Base-by-base conservation (phyloP, 345 rosid species). In the Heritiera littoralis region DNA sequence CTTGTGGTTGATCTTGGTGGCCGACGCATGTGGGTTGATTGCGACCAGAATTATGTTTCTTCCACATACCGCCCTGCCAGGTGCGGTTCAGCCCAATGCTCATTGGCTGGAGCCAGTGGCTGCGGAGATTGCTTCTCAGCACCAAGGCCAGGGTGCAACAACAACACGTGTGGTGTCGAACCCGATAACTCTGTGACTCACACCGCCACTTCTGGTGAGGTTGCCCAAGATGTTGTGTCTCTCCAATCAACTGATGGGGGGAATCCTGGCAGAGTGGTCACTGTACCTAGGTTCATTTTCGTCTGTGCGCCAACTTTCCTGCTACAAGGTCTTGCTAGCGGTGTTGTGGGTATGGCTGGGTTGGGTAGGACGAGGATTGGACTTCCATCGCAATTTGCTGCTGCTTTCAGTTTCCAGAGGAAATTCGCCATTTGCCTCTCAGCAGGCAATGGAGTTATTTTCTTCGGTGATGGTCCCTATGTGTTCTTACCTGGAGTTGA, bases 1-100 rank as follows among this genome's bases (percentile, higher is more conserved):
- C 82, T 88, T 0, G 90, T 87, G n/a, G 81, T 91, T 23, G 94
- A 94, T 70, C 88, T 92, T 2, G 97, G 95, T 3, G 98, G 97
- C 48, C 89, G 78, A 35, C 54, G 46, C 74, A 74, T 86, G 1
- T 94, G 97, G 97, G 90, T 90, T 51, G 94, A 91, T 77, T 89
- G 92, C 41, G 88, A 90, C 9, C 76, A 72, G 30, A 40, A 69
- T 51, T 94, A 91, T 58, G 81, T 83, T 64, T 94, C 98, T 40
- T 77, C 95, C 1, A 82, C 98, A 0, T 91, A 88, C 87, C 76
- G 66, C 0, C 83, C 96, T 0, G 86, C 87, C 13, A 81, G 82
- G 5, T 92, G 96, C 43, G 40, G 81, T 52, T 92, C 96, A 0
- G 91, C 96, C n/a, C 79, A 79, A 4, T 94, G 98, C 85, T 81